phyloP scores from a whole-genome alignment of 2,329 filamentous ascomycete species.

The Xylaria arbuscula region DNA sequence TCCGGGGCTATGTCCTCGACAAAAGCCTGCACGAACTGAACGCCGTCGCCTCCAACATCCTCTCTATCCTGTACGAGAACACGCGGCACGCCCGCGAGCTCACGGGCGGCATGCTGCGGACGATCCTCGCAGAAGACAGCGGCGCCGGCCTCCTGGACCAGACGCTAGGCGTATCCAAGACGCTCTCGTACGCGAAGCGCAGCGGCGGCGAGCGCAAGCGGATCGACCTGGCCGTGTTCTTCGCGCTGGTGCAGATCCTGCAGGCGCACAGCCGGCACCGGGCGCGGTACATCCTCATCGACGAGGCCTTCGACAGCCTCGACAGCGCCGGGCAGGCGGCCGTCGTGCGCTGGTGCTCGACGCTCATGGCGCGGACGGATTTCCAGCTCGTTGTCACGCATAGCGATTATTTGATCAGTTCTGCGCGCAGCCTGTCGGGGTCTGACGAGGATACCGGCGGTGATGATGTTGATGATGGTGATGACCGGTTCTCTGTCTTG shows the following conservation, averaged over 20 bases:
- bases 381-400: constrained; percentile 46
- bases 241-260: constrained; percentile 48
- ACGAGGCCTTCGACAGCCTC: constrained; percentile 52
- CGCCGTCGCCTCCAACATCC: constrained; percentile 43
- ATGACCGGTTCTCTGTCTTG: constrained; percentile 25
- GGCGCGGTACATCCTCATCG: constrained; percentile 50
- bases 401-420: constrained; percentile 33
- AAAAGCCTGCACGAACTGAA: constrained; percentile 49
- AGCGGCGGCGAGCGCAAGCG: constrained; percentile 53
- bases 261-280: constrained; percentile 47
- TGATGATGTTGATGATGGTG: constrained; percentile 16
- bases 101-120: constrained; percentile 44
- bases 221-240: constrained; percentile 52
- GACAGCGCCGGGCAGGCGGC: constrained; percentile 48
- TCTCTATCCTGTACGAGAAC: constrained; percentile 48
- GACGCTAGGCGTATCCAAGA: constrained; percentile 40
- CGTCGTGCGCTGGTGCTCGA: constrained; percentile 42
- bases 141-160: constrained; percentile 44
- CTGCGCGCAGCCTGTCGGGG: not conserved
- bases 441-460: constrained; percentile 4
- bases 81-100: constrained; percentile 43
- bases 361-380: constrained; percentile 39
- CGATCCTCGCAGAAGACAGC: constrained; percentile 39
- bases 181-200: constrained; percentile 49
- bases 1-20: constrained; percentile 46